A percentile compares a stretch with the other conserved stretches of the same genome.
Evolutionary conservation across 2,329 filamentous ascomycete species (phyloP).

Genomic region (Claviceps africana): DNA sequence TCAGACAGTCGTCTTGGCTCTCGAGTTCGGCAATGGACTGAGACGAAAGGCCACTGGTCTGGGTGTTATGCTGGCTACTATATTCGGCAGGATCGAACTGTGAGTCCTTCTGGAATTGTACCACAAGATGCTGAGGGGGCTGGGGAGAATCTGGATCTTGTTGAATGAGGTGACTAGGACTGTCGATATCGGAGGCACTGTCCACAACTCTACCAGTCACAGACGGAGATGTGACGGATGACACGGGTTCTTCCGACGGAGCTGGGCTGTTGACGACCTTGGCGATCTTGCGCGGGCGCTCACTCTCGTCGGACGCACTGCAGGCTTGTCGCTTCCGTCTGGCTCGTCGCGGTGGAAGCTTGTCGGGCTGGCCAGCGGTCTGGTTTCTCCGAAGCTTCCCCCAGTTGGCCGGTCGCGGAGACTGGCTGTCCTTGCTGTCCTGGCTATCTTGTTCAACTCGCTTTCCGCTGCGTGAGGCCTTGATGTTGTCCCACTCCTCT

Average conservation of each 20-base stretch:
- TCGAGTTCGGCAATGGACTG: conserved; percentile 23
- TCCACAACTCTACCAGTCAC: conserved; percentile 10
- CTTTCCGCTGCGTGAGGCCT: conserved; percentile 7
- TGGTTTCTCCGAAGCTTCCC: conserved; percentile 8
- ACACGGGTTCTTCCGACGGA: conserved; percentile 17
- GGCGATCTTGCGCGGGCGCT: conserved; percentile 11
- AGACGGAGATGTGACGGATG: conserved; percentile 16
- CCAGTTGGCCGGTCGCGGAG: conserved; percentile 16
- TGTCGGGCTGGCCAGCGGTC: background rate
- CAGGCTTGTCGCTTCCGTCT: background rate
- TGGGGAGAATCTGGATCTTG: background rate
- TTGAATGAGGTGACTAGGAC: background rate
- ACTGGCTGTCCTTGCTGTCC: conserved; percentile 12
- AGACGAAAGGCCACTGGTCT: conserved; percentile 16
- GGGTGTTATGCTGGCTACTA: conserved; percentile 18
- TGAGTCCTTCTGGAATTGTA: conserved; percentile 18
- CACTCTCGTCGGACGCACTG: conserved; percentile 7
- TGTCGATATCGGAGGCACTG: conserved; percentile 8
- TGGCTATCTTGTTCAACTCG: conserved; percentile 1
- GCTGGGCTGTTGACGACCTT: conserved; percentile 11
- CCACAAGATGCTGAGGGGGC: conserved; percentile 9
- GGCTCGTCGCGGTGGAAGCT: background rate
- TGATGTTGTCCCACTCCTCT: conserved; percentile 20
- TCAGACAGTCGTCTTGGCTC: conserved; percentile 18
- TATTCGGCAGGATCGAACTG: conserved; percentile 23